Evolutionary conservation across 1,284 basidiomycete genomes (phyloP).

Genomic region (Earliella scabrosa): DNA sequence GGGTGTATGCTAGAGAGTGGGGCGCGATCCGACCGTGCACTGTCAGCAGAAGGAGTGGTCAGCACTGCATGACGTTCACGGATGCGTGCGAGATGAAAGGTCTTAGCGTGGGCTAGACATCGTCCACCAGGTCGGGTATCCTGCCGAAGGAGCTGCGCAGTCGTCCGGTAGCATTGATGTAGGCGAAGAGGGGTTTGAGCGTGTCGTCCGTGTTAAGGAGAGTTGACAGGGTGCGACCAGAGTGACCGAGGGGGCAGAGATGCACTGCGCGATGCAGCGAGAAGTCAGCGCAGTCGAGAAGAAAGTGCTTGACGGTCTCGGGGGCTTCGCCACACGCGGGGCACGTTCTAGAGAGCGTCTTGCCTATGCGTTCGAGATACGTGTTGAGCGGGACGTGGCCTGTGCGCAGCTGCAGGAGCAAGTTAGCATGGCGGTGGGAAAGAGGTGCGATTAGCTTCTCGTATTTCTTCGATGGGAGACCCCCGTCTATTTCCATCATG

Average conservation of each 20-base stretch:
- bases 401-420: constrained; percentile 35
- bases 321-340: constrained; percentile 23
- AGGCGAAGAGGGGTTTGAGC: constrained; percentile 1
- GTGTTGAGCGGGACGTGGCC: constrained; percentile 32
- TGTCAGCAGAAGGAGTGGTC: too few relatives aligned
- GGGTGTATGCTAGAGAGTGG: too few relatives aligned
- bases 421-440: constrained; percentile 17
- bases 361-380: constrained; percentile 30
- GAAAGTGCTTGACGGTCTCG: constrained; percentile 33
- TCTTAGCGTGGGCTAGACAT: neutral
- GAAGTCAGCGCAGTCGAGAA: constrained; percentile 27
- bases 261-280: constrained; percentile 5
- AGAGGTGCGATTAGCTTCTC: neutral
- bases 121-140: constrained; percentile 5
- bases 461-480: constrained; percentile 13
- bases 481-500: constrained; percentile 9
- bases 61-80: too few relatives aligned
- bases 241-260: constrained; percentile 6
- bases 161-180: constrained; percentile 1
- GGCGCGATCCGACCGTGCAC: too few relatives aligned
- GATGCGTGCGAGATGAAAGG: neutral
- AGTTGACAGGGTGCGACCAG: neutral
- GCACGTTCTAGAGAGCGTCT: constrained; percentile 26
- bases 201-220: constrained; percentile 1
- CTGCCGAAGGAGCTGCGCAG: neutral